Evolutionary conservation across 2,329 filamentous ascomycete species (phyloP).

Genomic region (Alternaria consortialis): DNA sequence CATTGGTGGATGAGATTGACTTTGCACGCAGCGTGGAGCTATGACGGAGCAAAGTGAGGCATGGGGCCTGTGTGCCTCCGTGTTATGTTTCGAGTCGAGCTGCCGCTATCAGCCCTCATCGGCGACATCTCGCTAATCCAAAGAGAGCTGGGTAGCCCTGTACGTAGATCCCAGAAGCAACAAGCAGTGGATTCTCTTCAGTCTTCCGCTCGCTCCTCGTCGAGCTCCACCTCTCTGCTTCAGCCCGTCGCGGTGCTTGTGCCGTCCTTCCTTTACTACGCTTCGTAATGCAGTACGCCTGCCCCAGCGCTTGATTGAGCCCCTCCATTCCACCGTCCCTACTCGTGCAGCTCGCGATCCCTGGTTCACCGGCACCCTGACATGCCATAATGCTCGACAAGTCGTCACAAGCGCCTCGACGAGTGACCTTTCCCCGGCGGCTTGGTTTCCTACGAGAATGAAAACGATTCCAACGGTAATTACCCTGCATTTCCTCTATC

Average conservation of each 20-base stretch:
- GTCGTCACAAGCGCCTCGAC: slow-evolving; percentile 48
- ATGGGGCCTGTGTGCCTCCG: slow-evolving; percentile 42
- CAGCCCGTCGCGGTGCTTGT: slow-evolving; percentile 39
- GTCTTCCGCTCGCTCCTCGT: slow-evolving; percentile 40
- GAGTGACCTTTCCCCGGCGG: slow-evolving; percentile 50
- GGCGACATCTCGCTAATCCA: slow-evolving; percentile 45
- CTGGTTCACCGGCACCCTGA: slow-evolving; percentile 38
- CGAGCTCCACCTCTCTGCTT: slow-evolving; percentile 41
- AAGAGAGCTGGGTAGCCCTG: slow-evolving; percentile 42
- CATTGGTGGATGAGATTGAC: slow-evolving; percentile 5
- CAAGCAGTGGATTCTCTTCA: slow-evolving; percentile 46
- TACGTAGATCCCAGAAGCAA: slow-evolving; percentile 43
- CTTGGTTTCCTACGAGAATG: slow-evolving; percentile 53
- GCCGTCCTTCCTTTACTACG: slow-evolving; percentile 30
- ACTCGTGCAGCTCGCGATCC: slow-evolving; percentile 34
- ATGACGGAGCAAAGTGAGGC: slow-evolving; percentile 36
- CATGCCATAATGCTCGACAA: slow-evolving; percentile 54
- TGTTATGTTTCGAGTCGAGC: slow-evolving; percentile 44
- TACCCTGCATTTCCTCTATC: slow-evolving; percentile 31
- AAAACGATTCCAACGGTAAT: slow-evolving; percentile 58
- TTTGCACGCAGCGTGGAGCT: slow-evolving; percentile 23
- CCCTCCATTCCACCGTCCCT: slow-evolving; percentile 30
- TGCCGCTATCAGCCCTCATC: slow-evolving; percentile 46
- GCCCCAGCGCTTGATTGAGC: slow-evolving; percentile 30
- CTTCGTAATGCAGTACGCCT: slow-evolving; percentile 34